Percentiles rank a stretch among this genome's conserved stretches.
phyloP scores from a whole-genome alignment of 306 rosid genomes.

The Dicorynia guianensis region DNA sequence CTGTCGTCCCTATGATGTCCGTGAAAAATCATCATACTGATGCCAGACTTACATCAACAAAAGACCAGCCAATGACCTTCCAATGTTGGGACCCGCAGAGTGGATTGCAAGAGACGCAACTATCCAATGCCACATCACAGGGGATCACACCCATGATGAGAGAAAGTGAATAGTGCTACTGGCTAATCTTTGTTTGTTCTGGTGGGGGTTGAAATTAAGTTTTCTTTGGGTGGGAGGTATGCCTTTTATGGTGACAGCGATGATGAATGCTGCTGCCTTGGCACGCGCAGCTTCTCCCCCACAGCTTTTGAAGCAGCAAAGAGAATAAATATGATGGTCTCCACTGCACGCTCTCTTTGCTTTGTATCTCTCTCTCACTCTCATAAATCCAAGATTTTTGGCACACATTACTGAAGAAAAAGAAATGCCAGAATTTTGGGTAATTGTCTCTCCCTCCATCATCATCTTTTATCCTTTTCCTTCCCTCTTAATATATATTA shows the following conservation, averaged over 20 bases:
- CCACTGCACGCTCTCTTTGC: slow-evolving; percentile 65
- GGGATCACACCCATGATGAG: neutral
- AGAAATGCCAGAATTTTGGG: slow-evolving; percentile 57
- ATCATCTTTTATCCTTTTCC: slow-evolving; percentile 60
- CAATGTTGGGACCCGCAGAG: slow-evolving; percentile 11
- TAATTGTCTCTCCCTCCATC: slow-evolving; percentile 68
- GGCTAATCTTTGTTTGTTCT: slow-evolving; percentile 21
- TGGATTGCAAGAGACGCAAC: neutral
- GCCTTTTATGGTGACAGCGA: slow-evolving; percentile 61
- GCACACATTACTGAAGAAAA: slow-evolving; percentile 63
- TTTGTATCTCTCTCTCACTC: slow-evolving; percentile 15
- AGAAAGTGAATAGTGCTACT: slow-evolving; percentile 10
- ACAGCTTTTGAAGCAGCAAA: slow-evolving; percentile 67
- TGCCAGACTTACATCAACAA: slow-evolving; percentile 55
- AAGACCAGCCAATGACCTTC: neutral
- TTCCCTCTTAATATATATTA: neutral
- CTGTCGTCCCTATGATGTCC: slow-evolving; percentile 28
- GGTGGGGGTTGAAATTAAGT: slow-evolving; percentile 21
- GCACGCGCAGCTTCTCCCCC: slow-evolving; percentile 65
- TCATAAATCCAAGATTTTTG: slow-evolving; percentile 50
- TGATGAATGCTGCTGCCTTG: slow-evolving; percentile 66
- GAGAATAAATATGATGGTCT: slow-evolving; percentile 81
- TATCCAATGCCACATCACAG: slow-evolving; percentile 3
- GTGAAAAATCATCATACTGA: slow-evolving; percentile 55
- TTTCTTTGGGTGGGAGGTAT: slow-evolving; percentile 23